Percentiles rank a stretch among this genome's conserved stretches.
These are phyloP conservation scores for Dryas integrifolia DNA, from an alignment of 331 rosid species.

Conservation along the genomic window DNA sequence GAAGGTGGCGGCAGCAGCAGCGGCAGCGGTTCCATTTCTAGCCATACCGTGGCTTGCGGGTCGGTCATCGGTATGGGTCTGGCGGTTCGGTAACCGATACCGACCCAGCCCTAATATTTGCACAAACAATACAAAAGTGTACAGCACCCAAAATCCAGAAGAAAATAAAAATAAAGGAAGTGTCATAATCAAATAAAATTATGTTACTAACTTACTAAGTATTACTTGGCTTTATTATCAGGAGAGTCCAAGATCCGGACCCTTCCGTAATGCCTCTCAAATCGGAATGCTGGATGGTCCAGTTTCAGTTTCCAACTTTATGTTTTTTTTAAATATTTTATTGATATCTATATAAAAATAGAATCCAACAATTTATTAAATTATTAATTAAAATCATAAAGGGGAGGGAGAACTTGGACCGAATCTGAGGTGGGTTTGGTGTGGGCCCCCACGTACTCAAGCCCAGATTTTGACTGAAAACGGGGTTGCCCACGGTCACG, in stretches of 20 bases:
- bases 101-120: too few relatives aligned
- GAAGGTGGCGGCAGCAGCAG: too few relatives aligned
- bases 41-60: too few relatives aligned
- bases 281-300: neutral
- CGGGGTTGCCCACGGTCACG: constrained; percentile 72
- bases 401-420: constrained; percentile 26
- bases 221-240: neutral
- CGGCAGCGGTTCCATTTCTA: too few relatives aligned
- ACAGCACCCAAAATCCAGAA: neutral
- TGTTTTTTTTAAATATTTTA: neutral
- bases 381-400: neutral
- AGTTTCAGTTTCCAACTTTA: too few relatives aligned
- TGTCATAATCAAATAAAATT: constrained; percentile 10
- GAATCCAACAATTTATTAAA: neutral
- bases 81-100: too few relatives aligned
- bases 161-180: neutral
- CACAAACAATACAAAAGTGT: neutral
- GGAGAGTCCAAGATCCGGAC: neutral
- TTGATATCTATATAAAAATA: neutral
- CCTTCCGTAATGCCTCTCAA: neutral
- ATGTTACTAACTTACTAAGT: neutral
- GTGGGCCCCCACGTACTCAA: constrained; percentile 46
- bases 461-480: constrained; percentile 55
- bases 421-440: constrained; percentile 47
- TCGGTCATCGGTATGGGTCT: too few relatives aligned